These are phyloP conservation scores for Amorphotheca resinae DNA, from an alignment of 495 filamentous ascomycete genomes.

Conservation along the genomic window DNA sequence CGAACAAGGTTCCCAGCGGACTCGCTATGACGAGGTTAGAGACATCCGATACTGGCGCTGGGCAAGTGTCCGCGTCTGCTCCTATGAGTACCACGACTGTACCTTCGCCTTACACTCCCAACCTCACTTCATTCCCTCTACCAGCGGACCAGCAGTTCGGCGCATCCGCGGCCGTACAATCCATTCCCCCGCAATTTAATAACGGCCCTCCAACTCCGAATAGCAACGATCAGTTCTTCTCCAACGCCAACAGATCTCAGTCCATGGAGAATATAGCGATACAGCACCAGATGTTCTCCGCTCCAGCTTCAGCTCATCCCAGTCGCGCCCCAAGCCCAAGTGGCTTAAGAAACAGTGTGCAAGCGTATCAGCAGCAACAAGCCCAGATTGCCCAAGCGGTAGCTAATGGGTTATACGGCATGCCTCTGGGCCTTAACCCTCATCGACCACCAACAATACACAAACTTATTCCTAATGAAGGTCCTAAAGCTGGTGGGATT, in stretches of 20 bases:
- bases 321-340: constrained; percentile 39
- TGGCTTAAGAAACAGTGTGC: constrained; percentile 31
- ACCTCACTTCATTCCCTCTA: constrained; percentile 25
- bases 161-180: constrained; percentile 1
- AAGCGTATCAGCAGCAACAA: constrained; percentile 27
- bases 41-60: constrained; percentile 28
- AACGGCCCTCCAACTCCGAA: constrained; percentile 54
- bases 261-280: constrained; percentile 44
- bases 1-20: constrained; percentile 51
- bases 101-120: constrained; percentile 31
- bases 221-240: constrained; percentile 37
- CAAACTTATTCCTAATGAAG: constrained; percentile 71
- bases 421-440: constrained; percentile 23
- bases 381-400: constrained; percentile 28
- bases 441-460: constrained; percentile 46
- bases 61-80: constrained; percentile 11
- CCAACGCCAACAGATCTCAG: constrained; percentile 35
- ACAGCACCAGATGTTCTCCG: constrained; percentile 43
- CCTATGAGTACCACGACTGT: constrained; percentile 28
- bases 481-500: constrained; percentile 67
- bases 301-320: constrained; percentile 50
- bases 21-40: constrained; percentile 73
- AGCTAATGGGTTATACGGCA: constrained; percentile 24
- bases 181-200: constrained; percentile 33
- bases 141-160: constrained; percentile 15